These are phyloP conservation scores for Prunus mira DNA, from an alignment of 306 rosid genomes.

Conservation along the genomic window DNA sequence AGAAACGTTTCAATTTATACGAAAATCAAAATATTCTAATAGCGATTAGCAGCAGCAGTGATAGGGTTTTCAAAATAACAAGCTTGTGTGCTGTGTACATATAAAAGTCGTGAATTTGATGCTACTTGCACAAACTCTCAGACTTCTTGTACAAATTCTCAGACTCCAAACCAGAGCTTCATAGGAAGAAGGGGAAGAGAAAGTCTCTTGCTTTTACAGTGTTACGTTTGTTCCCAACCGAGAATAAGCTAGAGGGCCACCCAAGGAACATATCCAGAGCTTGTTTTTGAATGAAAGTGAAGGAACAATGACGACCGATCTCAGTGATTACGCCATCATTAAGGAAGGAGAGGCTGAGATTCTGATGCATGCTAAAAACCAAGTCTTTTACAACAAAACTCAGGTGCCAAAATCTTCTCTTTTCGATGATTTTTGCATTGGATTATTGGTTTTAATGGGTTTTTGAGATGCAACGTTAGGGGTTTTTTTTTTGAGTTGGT, in stretches of 20 bases:
- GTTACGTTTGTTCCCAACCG: not conserved
- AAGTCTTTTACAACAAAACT: constrained; percentile 82
- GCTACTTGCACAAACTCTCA: constrained; percentile 17
- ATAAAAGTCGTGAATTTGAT: not conserved
- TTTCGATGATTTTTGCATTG: constrained; percentile 17
- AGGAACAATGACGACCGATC: constrained; percentile 61
- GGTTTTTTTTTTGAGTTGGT: not conserved
- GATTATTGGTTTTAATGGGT: constrained; percentile 10
- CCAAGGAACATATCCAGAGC: constrained; percentile 18
- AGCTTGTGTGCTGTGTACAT: constrained; percentile 19
- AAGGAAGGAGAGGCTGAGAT: constrained; percentile 99
- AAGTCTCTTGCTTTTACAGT: constrained; percentile 11
- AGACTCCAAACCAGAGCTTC: not conserved
- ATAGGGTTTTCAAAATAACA: constrained; percentile 30
- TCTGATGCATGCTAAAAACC: constrained; percentile 88
- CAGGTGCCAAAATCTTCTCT: constrained; percentile 56
- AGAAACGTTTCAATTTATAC: not conserved
- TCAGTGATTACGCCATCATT: constrained; percentile 57
- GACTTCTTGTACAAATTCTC: constrained; percentile 11
- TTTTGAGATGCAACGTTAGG: not conserved
- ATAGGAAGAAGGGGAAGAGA: not conserved
- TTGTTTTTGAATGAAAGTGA: constrained; percentile 35
- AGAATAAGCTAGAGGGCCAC: not conserved
- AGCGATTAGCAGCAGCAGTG: not conserved
- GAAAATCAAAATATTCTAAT: not conserved